Evolutionary conservation across 2,329 filamentous ascomycete genomes (phyloP), one percentile per base, ranked within the genome.

Genomic region (Ascochyta rabiei): DNA sequence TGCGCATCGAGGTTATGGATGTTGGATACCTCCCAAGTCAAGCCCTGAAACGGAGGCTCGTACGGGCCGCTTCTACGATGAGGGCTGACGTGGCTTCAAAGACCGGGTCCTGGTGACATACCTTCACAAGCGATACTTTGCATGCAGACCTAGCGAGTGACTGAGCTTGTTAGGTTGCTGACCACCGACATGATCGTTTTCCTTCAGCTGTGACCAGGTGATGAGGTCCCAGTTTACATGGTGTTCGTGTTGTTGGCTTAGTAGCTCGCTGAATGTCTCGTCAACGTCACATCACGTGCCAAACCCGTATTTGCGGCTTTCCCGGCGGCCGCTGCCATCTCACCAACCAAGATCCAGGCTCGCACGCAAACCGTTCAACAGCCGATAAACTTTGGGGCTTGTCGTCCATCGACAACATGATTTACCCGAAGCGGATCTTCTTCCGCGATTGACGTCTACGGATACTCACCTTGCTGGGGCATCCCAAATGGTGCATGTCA

Each of bases 301-400:
- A 23, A 52, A 38, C 34, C 26, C 44, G 33, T 44, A 42, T 31
- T 35, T 48, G 43, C 23, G 47, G 31, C 38, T 18, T 18, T 42
- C 24, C 28, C n/a, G 48, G 47, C 48, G 39, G 43, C 37, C 37
- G 37, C 53, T 52, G 52, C 44, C 16, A 39, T 39, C 40, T 39
- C 40, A 24, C 44, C 48, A 49, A 47, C 52, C 48, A 52, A 42
- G 40, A 48, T 46, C 10, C 43, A 39, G 31, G 13, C 45, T 43
- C 35, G 31, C 24, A 51, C 42, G 16, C 16, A 56, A 51, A 48
- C 53, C 51, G 51, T 52, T 50, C 52, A 56, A 59, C 40, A 33
- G n/a, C 56, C 56, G 56, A 56, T 53, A 56, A 23, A 49, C 15
- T 56, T 59, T 37, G 40, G 40, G n/a, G 26, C 47, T 44, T 51